Evolutionary conservation across 2,329 filamentous ascomycete species (phyloP), one percentile per base, ranked within the genome.

Genomic region (Exophiala spinifera): DNA sequence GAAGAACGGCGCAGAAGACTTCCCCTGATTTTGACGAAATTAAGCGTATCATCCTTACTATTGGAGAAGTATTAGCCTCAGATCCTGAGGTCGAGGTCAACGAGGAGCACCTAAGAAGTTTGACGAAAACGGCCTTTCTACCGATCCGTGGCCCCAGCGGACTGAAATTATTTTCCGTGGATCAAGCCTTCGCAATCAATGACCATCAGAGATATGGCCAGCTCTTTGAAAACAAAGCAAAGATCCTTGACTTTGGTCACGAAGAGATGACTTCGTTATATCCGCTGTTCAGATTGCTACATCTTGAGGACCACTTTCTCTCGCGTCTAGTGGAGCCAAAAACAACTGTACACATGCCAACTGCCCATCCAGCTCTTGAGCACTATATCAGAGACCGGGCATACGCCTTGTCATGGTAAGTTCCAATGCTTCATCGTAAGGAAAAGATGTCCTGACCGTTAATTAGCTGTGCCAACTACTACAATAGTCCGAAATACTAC

Each of bases 321-420:
- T 52, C 47, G 14, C 25, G 25, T 28, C 48, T 44, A n/a, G 44
- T 55, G 10, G 6, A 11, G 15, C 36, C 45, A 3, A 15, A 51
- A 25, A 58, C 56, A 7, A 40, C 42, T 4, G 47, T 48, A 13
- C 28, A 44, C 15, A 42, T 42, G 5, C 31, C 49, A 39, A 49
- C 34, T 46, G 13, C 44, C n/a, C 31, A 46, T 31, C 20, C 43
- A 36, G 19, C 2, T 39, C 47, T 58, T 33, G 33, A 21, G 19
- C 14, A 31, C 19, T 33, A 58, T 43, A 39, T 58, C 31, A 46
- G 39, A 49, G 46, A 58, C 36, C 53, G 56, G 31, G 56, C 56
- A 40, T 58, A 58, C 39, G 56, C 52, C n/a, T 44, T 58, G 15
- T 58, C 56, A 5, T 58, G 56, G 56, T 58, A 40, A 55, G 56